A percentile compares a stretch with the other conserved stretches of the same genome.
Conservation (phyloP, 495 filamentous ascomycete genomes). For the Ramalina intermedia region DNA sequence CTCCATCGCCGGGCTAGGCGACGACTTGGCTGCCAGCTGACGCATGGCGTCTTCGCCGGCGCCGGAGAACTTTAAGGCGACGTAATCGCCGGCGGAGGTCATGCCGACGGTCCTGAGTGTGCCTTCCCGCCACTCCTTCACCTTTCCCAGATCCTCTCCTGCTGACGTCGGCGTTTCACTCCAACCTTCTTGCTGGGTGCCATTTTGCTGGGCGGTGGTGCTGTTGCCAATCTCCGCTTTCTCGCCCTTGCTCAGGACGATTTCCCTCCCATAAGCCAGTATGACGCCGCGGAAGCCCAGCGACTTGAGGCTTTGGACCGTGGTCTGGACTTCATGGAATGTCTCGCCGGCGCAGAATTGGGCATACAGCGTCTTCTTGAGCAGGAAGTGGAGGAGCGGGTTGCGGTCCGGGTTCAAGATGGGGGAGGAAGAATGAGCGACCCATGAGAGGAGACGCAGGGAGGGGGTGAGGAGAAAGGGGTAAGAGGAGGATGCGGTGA, state of each 20-base stretch:
- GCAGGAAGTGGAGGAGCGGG: conserved; percentile 22
- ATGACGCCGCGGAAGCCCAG: conserved; percentile 33
- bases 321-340: conserved; percentile 19
- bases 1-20: conserved; percentile 47
- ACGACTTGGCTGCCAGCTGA: conserved; percentile 39
- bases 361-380: conserved; percentile 32
- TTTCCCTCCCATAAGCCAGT: conserved; percentile 32
- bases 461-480: conserved; percentile 54
- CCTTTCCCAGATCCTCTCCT: conserved; percentile 35
- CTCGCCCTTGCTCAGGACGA: conserved; percentile 25
- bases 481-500: conserved; percentile 69
- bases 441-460: conserved; percentile 48
- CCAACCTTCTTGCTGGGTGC: not conserved
- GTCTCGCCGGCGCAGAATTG: conserved; percentile 36
- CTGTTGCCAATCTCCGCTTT: conserved; percentile 19
- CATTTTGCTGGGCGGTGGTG: conserved; percentile 6
- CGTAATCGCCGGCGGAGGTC: conserved; percentile 62
- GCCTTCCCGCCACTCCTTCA: conserved; percentile 58
- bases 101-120: conserved; percentile 65
- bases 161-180: not conserved
- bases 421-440: conserved; percentile 52
- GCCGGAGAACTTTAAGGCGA: conserved; percentile 89
- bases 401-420: conserved; percentile 31
- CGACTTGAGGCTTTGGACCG: conserved; percentile 23
- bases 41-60: conserved; percentile 65